These are phyloP conservation scores for Ogataea paraovalis DNA, from an alignment of 805 yeast species.

Conservation along the genomic window DNA sequence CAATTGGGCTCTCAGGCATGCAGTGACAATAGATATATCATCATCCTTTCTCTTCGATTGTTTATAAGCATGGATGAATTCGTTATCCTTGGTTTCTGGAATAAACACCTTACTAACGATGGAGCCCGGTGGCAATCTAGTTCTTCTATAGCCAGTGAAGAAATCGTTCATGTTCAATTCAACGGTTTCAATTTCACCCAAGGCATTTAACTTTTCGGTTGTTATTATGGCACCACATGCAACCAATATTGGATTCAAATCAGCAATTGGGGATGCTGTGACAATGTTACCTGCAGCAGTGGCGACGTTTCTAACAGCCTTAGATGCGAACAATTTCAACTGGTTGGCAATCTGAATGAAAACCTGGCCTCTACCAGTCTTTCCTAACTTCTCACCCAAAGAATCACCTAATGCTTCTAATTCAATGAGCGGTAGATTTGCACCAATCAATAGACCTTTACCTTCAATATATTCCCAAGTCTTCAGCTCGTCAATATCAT, in stretches of 20 bases:
- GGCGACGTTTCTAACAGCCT: constrained; percentile 47
- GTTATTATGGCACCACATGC: constrained; percentile 38
- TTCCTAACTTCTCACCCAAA: constrained; percentile 22
- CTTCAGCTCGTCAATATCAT: constrained; percentile 39
- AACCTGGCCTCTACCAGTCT: constrained; percentile 30
- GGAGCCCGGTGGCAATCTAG: constrained; percentile 34
- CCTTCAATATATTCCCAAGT: constrained; percentile 35
- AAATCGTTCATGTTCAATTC: constrained; percentile 36
- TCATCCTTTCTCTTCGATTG: constrained; percentile 48
- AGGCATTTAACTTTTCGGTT: constrained; percentile 29
- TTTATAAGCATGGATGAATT: constrained; percentile 38
- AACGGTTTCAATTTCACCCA: constrained; percentile 21
- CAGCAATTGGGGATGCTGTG: constrained; percentile 48
- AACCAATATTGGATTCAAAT: constrained; percentile 42
- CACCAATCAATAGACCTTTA: constrained; percentile 40
- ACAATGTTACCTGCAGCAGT: constrained; percentile 48
- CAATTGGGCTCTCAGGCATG: constrained; percentile 33
- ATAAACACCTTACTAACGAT: constrained; percentile 36
- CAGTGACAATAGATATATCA: constrained; percentile 46
- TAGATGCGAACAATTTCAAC: constrained; percentile 44
- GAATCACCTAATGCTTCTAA: constrained; percentile 36
- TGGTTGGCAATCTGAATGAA: constrained; percentile 37
- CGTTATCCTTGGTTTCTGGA: constrained; percentile 36
- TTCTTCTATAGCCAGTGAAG: constrained; percentile 41
- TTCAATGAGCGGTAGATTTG: constrained; percentile 37